Evolutionary conservation across 495 filamentous ascomycete species (phyloP).

Genomic region (Lasiosphaeriaceae sp.): DNA sequence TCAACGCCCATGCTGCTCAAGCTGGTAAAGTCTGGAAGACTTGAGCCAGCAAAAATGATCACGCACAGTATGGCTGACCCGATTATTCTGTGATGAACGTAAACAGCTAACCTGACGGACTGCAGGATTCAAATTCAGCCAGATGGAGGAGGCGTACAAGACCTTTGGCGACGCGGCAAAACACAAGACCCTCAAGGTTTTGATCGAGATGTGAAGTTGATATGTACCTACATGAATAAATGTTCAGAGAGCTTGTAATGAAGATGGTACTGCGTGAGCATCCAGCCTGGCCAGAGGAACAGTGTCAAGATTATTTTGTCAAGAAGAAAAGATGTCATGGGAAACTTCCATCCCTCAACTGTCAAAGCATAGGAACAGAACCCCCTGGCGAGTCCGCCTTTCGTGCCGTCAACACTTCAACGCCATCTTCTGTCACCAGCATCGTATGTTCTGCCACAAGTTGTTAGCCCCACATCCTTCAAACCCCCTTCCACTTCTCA

Average conservation of each 20-base stretch:
- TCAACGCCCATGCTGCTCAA: slow-evolving; percentile 42
- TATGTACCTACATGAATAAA: no score
- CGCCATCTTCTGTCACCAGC: background rate
- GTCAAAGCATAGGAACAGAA: background rate
- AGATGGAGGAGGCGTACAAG: slow-evolving; percentile 37
- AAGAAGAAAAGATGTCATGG: no score
- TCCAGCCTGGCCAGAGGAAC: no score
- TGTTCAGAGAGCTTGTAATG: no score
- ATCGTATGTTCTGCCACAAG: background rate
- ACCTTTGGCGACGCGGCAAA: slow-evolving; percentile 31
- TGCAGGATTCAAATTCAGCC: slow-evolving; percentile 31
- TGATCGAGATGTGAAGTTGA: slow-evolving; percentile 23
- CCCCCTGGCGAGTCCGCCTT: background rate
- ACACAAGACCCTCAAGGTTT: slow-evolving; percentile 33
- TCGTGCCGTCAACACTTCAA: background rate
- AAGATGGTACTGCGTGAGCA: no score
- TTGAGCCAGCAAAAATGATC: slow-evolving; percentile 37
- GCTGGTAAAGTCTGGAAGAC: slow-evolving; percentile 33
- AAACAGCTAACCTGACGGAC: slow-evolving; percentile 1
- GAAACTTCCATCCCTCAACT: no score
- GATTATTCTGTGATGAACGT: background rate
- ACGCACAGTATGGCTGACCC: slow-evolving; percentile 36
- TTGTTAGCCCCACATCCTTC: no score
- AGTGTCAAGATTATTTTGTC: no score
- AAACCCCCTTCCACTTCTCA: background rate